Base-by-base conservation (phyloP, 331 rosid species). In the Prunus yedoensis region DNA sequence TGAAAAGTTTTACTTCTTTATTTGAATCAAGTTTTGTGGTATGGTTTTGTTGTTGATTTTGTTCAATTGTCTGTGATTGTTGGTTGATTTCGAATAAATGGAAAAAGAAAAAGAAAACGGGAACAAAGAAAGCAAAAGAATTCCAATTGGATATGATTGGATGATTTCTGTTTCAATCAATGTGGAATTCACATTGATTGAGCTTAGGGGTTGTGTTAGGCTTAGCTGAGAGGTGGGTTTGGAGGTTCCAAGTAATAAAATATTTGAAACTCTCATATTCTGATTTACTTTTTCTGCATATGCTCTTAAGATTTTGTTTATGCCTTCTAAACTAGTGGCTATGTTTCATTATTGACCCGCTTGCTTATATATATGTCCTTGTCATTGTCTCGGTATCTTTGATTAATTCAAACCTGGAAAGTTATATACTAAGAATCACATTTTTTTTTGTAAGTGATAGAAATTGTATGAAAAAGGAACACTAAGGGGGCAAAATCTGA, bases 161-260 rank as follows among this genome's bases (percentile, higher is more conserved):
- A 21, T 60, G 69, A 60, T 72, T 71, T 54, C n/a, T 38, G 43
- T 71, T 20, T 53, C 21, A 25, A 14, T 9, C 51, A 71, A 54
- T 71, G 35, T 18, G 16, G 20, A 65, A 58, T 10, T 43, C 46
- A 23, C 0, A 6, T 10, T 12, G 10, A 23, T 46, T 73, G 46
- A 61, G 49, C 68, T 43, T 54, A 10, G 9, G 4, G 21, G 30
- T 58, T 73, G 63, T 51, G 43, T 66, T 66, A 13, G 60, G 46
- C 25, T 61, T 78, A 35, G 70, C 75, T 28, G 66, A 74, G 17
- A 25, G 62, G 71, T 66, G 18, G 56, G 23, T 49, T 67, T 45
- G 62, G 72, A 66, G 59, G n/a, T 38, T 60, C 38, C 49, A 15
- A 14, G 18, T 23, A 7, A 15, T 20, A 2, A 2, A 61, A 18